Conservation (phyloP, 176 grass and related monocot genomes). For the Avena atlantica region DNA sequence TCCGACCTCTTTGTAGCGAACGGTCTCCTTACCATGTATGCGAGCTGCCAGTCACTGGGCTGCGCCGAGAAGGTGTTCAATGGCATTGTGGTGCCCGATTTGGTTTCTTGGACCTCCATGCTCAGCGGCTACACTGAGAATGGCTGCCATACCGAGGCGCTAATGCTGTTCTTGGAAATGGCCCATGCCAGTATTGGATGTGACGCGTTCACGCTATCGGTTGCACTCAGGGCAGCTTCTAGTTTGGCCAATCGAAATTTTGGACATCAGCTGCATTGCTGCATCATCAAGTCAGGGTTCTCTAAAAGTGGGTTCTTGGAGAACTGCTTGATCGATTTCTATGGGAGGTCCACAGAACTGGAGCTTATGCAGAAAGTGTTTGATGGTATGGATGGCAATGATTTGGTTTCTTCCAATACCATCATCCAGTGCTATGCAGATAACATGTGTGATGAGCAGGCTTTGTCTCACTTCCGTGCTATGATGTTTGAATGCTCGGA, state of each 20-base stretch:
- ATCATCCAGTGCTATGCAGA: constrained; percentile 58
- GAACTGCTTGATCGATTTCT: constrained; percentile 66
- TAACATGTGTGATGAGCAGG: constrained; percentile 48
- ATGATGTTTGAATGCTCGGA: constrained; percentile 49
- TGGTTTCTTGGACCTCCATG: constrained; percentile 76
- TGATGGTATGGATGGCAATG: constrained; percentile 44
- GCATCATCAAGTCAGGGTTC: constrained; percentile 60
- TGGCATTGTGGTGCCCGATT: constrained; percentile 47
- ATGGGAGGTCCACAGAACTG: constrained; percentile 51
- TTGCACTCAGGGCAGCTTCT: constrained; percentile 56
- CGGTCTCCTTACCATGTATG: constrained; percentile 68
- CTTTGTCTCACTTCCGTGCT: constrained; percentile 51
- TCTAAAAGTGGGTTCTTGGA: constrained; percentile 49
- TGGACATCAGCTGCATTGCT: constrained; percentile 62
- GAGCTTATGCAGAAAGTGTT: constrained; percentile 58
- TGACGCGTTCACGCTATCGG: constrained; percentile 60
- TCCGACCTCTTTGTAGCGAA: constrained; percentile 64
- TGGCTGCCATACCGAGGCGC: constrained; percentile 43
- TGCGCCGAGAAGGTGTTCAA: constrained; percentile 62
- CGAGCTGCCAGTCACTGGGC: constrained; percentile 49
- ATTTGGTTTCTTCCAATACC: constrained; percentile 78
- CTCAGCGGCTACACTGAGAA: constrained; percentile 71
- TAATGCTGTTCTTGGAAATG: constrained; percentile 63
- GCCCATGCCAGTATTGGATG: constrained; percentile 20
- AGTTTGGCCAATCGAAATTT: constrained; percentile 41